phyloP scores from a whole-genome alignment of 768 basidiomycete species.

The Tylopilus subfusipes region DNA sequence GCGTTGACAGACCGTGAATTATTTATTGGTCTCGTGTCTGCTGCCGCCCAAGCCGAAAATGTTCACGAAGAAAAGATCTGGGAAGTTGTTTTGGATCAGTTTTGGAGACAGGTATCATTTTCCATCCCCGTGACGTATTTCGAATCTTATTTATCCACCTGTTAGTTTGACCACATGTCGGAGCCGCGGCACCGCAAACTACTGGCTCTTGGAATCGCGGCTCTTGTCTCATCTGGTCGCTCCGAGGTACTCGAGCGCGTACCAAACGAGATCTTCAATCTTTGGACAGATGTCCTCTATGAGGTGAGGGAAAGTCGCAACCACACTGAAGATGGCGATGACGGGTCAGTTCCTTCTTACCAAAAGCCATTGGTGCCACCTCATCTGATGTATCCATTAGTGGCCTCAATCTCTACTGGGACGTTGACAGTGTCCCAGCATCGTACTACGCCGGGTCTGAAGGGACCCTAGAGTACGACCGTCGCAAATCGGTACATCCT shows the following conservation, averaged over 20 bases:
- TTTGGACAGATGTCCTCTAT: conserved; percentile 87
- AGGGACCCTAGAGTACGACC: conserved; percentile 71
- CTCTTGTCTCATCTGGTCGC: conserved; percentile 70
- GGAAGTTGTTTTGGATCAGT: conserved; percentile 69
- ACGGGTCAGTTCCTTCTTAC: conserved; percentile 27
- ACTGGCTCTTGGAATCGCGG: conserved; percentile 75
- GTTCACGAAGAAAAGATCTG: conserved; percentile 54
- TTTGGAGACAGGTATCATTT: conserved; percentile 72
- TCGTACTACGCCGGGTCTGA: conserved; percentile 62
- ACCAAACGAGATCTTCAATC: conserved; percentile 72
- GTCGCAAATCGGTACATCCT: conserved; percentile 61
- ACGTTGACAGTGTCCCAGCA: conserved; percentile 53
- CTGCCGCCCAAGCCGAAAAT: conserved; percentile 47
- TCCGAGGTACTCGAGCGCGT: conserved; percentile 70
- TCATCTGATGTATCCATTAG: conserved; percentile 10
- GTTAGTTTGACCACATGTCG: conserved; percentile 87
- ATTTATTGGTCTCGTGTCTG: conserved; percentile 69
- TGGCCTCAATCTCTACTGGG: conserved; percentile 65
- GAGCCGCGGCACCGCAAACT: conserved; percentile 83
- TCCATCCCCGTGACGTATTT: neutral
- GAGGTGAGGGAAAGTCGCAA: conserved; percentile 73
- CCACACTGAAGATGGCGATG: conserved; percentile 34
- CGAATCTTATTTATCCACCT: neutral
- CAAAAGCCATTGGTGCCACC: neutral
- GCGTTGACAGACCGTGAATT: conserved; percentile 60